Evolutionary conservation across 768 basidiomycete genomes (phyloP), one percentile per base, ranked within the genome.

Genomic region (Sporobolomyces roseus): DNA sequence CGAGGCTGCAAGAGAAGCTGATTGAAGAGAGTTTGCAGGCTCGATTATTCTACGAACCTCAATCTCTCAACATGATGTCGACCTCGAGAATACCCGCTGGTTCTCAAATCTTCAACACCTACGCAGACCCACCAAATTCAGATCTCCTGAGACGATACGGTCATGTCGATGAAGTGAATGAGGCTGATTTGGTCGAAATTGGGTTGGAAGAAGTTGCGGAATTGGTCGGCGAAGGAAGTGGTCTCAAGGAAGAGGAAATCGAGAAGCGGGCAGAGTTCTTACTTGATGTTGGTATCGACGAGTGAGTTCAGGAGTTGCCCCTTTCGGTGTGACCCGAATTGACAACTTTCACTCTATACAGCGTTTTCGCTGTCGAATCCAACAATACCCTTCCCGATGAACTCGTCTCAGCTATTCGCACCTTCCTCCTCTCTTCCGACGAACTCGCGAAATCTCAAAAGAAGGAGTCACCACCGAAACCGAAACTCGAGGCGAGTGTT

Each of bases 41-140:
- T 0, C 88, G 87, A 74, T 79, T 98, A 16, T 93, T 90, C 75
- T 85, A 91, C 75, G 90, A 92, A 75, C 83, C 86, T 55, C 80
- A 82, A 19, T 79, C 81, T 30, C 81, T 96, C 17, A 85, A 83
- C 65, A 96, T 98, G 92, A 82, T 88, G 54, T 81, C 89, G 0
- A 96, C 90, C 3, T 86, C 84, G 66, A 77, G 81, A 6, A 90
- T 98, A 71, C 81, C 82, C 65, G 80, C 83, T 21, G 91, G 91
- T 1, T 88, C 89, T 71, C 93, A 98, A 78, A 93, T 99, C 55
- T 93, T 93, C 85, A 98, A 98, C 78, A 97, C 94, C 0, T 99
- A 98, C 77, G 91, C 88, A 32, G 89, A 93, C 75, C 87, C 86
- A 2, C 91, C 94, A 8, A 98, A 98, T 76, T 85, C 89, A 10